Conservation (phyloP, 1,284 basidiomycete species). For the Tilletia walkeri region DNA sequence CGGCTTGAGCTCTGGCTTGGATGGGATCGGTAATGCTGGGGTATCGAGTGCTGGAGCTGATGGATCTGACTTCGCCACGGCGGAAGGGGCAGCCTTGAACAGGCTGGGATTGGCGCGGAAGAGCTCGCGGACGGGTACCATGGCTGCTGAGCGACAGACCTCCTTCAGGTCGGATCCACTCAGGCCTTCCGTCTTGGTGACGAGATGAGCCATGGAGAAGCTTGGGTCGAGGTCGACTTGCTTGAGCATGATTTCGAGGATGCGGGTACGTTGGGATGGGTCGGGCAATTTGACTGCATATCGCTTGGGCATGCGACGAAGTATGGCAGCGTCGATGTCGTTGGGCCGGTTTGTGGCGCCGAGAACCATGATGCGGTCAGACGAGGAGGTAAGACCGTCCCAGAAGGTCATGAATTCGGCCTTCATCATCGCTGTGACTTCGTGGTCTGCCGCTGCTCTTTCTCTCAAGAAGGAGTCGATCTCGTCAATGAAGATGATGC, state of each 20-base stretch:
- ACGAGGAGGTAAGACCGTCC: conserved; percentile 88
- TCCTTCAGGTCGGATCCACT: conserved; percentile 93
- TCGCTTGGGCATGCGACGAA: conserved; percentile 96
- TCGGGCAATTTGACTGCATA: conserved; percentile 85
- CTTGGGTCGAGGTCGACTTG: conserved; percentile 62
- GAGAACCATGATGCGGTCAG: conserved; percentile 79
- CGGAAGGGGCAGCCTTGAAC: conserved; percentile 33
- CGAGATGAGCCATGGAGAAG: conserved; percentile 70
- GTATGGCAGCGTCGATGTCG: conserved; percentile 92
- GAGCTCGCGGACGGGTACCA: conserved; percentile 55
- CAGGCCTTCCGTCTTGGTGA: conserved; percentile 71
- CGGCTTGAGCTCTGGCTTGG: conserved; percentile 22
- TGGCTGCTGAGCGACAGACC: conserved; percentile 73
- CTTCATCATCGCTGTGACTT: conserved; percentile 99
- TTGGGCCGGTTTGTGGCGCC: conserved; percentile 93
- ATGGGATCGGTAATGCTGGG: background rate
- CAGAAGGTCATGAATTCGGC: conserved; percentile 99
- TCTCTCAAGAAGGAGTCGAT: conserved; percentile 88
- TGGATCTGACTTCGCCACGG: conserved; percentile 17
- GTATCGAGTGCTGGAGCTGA: background rate
- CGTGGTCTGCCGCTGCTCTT: conserved; percentile 81
- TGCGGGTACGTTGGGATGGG: conserved; percentile 76
- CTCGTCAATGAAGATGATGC: conserved; percentile 79
- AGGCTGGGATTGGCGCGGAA: conserved; percentile 45
- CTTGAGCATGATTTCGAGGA: conserved; percentile 72